Base-by-base conservation (phyloP, 2,329 filamentous ascomycete genomes). In the Cyanodermella asteris region DNA sequence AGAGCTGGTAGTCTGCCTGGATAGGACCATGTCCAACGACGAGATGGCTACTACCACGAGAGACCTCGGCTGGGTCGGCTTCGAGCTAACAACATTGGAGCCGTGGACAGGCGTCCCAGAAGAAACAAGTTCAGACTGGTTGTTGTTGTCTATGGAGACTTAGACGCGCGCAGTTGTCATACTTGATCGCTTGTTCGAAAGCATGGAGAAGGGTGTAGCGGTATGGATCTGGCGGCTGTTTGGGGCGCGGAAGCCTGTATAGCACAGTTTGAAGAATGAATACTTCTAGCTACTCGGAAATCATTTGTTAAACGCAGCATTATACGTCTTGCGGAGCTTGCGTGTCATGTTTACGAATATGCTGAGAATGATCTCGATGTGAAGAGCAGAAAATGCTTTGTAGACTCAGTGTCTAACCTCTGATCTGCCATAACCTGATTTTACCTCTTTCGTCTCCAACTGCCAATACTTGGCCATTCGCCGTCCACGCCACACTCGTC, bases 51-150 rank as follows among this genome's bases (percentile, higher is more conserved):
- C 69, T 30, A 56, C 84, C 37, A 67, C 74, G 41, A 78, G 74
- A 47, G 82, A 80, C 40, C 63, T 93, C 25, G 76, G 81, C 45
- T 93, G 82, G 82, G 82, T 90, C 35, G 82, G 82, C 28, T 91
- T 91, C 43, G 75, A 77, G 43, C 62, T 84, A 36, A 70, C 68
- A 24, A 84, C 76, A 13, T 59, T 93, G 21, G 72, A 81, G 37
- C 63, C 67, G 37, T 91, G 80, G 72, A 62, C 65, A 10, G 53
- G 58, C 22, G 56, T 59, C 19, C 45, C 46, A 23, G 65, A 75
- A 34, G 61, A 72, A 26, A 68, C 74, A 25, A 91, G 80, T 51
- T 54, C 69, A 26, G 60, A 60, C 40, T 93, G 82, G 82, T 49
- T 91, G 30, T 80, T 90, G 45, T 67, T 91, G 59, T 70, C 71